Evolutionary conservation across 176 grass and related monocot species (phyloP), one percentile per base, ranked within the genome.

Genomic region (Thinopyrum elongatum): DNA sequence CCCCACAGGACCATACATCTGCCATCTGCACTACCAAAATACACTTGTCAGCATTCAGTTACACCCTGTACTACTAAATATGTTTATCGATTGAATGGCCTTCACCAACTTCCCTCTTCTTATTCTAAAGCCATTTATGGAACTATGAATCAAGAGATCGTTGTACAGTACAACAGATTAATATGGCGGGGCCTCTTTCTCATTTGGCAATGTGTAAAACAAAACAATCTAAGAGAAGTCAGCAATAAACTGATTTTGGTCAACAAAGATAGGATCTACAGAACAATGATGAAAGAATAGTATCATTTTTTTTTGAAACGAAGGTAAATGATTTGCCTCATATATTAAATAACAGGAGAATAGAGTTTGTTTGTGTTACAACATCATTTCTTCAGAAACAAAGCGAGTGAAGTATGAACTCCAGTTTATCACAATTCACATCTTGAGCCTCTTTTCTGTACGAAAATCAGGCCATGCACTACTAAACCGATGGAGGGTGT

Each of bases 1-100:
- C 95, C 41, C 93, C 95, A 74, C 95, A 98, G 10, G 95, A 98
- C 95, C 95, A 98, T 76, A 98, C 95, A 91, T 98, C 95, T 55
- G 95, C 87, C 80, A 90, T 77, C 93, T 98, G 39, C 81, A 90
- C n/a, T 63, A 67, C 53, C 25, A 65, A 77, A 63, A 80, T 71
- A 82, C 44, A 28, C 7, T 47, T 70, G 63, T 66, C 33, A 83
- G 10, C 46, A 67, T 17, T 74, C 15, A 66, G 21, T 65, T 80
- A 46, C 75, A 69, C 12, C 1, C 11, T 51, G 25, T 51, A 51
- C 14, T 74, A 49, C 25, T 15, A 74, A 74, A 19, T 49, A 49
- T 76, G 26, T 75, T 9, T 17, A 49, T 75, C 13, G 2, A 84
- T 34, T 80, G 23, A 25, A 31, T 81, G 8, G 57, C 7, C 65